phyloP scores from a whole-genome alignment of 148 eudicot genomes.

The Rhododendron williamsianum region DNA sequence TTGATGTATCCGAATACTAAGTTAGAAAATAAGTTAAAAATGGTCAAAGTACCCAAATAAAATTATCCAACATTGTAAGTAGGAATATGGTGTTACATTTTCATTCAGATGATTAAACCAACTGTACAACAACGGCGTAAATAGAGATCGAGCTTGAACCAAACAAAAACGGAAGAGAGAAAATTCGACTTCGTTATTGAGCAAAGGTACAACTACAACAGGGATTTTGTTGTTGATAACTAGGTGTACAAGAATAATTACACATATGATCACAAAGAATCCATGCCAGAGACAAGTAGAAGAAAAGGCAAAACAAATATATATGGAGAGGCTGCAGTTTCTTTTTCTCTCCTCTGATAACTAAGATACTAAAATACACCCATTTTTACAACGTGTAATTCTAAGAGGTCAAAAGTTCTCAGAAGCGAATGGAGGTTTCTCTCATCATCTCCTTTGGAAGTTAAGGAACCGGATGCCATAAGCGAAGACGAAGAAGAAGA shows the following conservation, averaged over 20 bases:
- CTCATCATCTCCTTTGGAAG: constrained; percentile 33
- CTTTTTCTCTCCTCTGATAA: neutral
- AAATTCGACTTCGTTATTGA: neutral
- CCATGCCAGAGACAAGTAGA: neutral
- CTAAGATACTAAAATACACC: neutral
- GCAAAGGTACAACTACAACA: neutral
- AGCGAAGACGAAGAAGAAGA: constrained; percentile 33
- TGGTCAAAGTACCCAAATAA: neutral
- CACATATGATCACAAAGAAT: neutral
- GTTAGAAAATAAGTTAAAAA: neutral
- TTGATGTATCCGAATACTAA: no score
- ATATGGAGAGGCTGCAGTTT: neutral
- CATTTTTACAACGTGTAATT: neutral
- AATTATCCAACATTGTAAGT: neutral
- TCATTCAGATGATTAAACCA: neutral
- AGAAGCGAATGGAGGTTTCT: neutral
- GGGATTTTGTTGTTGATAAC: neutral
- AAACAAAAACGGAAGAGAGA: neutral
- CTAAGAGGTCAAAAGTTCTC: neutral
- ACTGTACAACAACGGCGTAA: neutral
- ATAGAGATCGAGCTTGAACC: neutral
- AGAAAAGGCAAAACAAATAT: neutral
- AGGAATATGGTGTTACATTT: neutral
- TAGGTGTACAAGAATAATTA: neutral
- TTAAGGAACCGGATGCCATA: constrained; percentile 38